These are phyloP conservation scores for Zarea fungicola DNA, from an alignment of 2,329 filamentous ascomycete species.

Conservation along the genomic window DNA sequence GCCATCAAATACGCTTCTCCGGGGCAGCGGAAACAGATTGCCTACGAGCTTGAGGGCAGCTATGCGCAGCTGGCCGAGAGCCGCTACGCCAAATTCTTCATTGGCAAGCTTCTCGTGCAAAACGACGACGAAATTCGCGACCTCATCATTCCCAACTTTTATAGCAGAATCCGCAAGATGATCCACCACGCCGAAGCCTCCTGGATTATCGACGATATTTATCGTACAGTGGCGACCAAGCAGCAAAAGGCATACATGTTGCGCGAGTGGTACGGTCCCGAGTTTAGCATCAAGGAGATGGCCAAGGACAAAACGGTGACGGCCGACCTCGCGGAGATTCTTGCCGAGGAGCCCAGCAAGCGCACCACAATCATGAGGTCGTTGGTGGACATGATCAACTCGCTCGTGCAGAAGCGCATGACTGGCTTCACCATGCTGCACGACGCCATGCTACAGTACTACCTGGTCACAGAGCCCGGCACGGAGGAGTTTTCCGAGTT, in stretches of 20 bases:
- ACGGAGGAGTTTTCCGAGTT: conserved; percentile 83
- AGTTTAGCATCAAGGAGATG: conserved; percentile 75
- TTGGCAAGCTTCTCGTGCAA: conserved; percentile 92
- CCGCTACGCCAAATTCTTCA: conserved; percentile 94
- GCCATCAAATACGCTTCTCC: conserved; percentile 91
- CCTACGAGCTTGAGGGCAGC: conserved; percentile 76
- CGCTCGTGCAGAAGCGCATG: conserved; percentile 91
- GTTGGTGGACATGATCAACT: conserved; percentile 81
- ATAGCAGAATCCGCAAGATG: conserved; percentile 83
- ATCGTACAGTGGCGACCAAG: conserved; percentile 78
- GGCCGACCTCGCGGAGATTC: conserved; percentile 68
- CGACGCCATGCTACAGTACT: conserved; percentile 97
- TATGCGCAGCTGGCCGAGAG: conserved; percentile 86
- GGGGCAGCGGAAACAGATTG: conserved; percentile 81
- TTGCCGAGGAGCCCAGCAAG: conserved; percentile 78
- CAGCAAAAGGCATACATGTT: conserved; percentile 81
- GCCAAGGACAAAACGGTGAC: conserved; percentile 49
- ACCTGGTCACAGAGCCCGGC: conserved; percentile 69
- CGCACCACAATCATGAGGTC: conserved; percentile 80
- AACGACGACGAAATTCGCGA: conserved; percentile 83
- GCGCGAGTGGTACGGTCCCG: conserved; percentile 93
- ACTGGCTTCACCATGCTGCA: conserved; percentile 97
- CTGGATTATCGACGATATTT: conserved; percentile 97
- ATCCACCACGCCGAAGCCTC: conserved; percentile 95
- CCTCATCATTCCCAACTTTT: conserved; percentile 89